Evolutionary conservation across 2,329 filamentous ascomycete genomes (phyloP).

Genomic region (Penicillium concentricum): DNA sequence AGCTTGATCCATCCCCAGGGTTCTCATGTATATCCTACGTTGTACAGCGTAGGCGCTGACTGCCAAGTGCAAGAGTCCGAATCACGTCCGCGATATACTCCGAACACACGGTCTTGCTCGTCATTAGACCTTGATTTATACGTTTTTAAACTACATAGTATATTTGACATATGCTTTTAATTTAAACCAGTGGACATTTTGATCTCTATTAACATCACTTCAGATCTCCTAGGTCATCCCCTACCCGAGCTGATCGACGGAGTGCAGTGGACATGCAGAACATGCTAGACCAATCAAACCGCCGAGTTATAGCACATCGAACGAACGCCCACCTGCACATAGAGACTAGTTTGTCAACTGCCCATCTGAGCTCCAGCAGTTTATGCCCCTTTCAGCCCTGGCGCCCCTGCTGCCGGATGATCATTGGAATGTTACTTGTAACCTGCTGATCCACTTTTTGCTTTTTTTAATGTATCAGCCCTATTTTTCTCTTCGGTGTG

Average conservation of each 20-base stretch:
- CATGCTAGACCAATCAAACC: slow-evolving; percentile 9
- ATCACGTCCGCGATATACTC: background rate
- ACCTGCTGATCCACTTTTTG: slow-evolving; percentile 13
- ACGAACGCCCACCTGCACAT: background rate
- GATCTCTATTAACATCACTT: background rate
- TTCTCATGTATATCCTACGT: background rate
- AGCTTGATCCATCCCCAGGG: background rate
- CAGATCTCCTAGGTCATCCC: background rate
- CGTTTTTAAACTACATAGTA: background rate
- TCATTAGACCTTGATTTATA: background rate
- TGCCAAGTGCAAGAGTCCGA: background rate
- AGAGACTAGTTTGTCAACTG: slow-evolving; percentile 3
- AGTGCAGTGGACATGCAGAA: background rate
- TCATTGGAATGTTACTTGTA: slow-evolving; percentile 7
- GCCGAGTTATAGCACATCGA: background rate
- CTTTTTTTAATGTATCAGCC: background rate
- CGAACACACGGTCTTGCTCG: background rate
- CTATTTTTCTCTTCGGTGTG: background rate
- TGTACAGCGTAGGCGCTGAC: background rate
- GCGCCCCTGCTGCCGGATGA: background rate
- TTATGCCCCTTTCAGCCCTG: background rate
- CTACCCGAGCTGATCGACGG: slow-evolving; percentile 4
- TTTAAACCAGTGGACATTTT: background rate
- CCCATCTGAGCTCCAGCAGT: background rate
- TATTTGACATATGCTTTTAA: background rate